Evolutionary conservation across 768 basidiomycete genomes (phyloP).

Genomic region (Favolaschia claudopus): DNA sequence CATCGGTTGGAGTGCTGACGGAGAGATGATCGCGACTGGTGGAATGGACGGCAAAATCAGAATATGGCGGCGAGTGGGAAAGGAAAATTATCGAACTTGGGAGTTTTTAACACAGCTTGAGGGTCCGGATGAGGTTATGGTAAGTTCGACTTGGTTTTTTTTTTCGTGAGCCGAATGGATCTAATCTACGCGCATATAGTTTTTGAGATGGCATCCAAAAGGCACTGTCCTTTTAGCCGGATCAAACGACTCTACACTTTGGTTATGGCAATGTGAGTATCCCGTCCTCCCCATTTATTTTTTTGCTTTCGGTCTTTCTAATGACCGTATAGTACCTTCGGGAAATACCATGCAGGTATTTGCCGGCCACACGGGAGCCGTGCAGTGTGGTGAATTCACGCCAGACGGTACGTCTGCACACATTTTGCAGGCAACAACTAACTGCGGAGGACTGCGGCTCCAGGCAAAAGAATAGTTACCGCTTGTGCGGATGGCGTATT

Average conservation of each 20-base stretch:
- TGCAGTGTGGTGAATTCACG: constrained; percentile 90
- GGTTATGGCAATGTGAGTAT: constrained; percentile 94
- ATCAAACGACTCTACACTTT: constrained; percentile 91
- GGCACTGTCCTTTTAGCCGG: constrained; percentile 89
- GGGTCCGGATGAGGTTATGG: constrained; percentile 96
- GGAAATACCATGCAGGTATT: constrained; percentile 97
- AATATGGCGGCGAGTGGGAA: constrained; percentile 88
- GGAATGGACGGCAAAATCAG: constrained; percentile 98
- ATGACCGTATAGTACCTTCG: constrained; percentile 68
- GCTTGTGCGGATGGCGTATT: constrained; percentile 83
- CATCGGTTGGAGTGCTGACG: constrained; percentile 84
- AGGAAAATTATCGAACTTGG: constrained; percentile 80
- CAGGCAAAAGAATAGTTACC: constrained; percentile 89
- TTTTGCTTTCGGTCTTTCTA: neutral
- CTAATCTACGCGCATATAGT: constrained; percentile 57
- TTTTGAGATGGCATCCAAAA: constrained; percentile 96
- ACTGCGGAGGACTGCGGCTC: constrained; percentile 13
- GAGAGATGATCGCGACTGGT: constrained; percentile 92
- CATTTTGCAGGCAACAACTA: neutral
- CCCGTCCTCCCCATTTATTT: neutral
- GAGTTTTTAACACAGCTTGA: constrained; percentile 94
- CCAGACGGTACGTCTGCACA: constrained; percentile 70
- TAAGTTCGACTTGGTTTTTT: constrained; percentile 56
- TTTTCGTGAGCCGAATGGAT: neutral
- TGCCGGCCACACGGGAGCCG: constrained; percentile 85